Evolutionary conservation across 306 rosid genomes (phyloP).

Genomic region (Cucumis sativus): Cucumber_9930_V3 NC_026656.2:10826501-10827000

Average conservation of each 20-base stretch:
- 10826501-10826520: neutral
- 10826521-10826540: neutral
- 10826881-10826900: no score
- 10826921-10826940: no score
- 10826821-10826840: no score
- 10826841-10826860: no score
- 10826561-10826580: neutral
- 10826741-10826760: neutral
- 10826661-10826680: neutral
- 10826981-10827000: no score
- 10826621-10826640: neutral
- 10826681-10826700: neutral
- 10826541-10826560: neutral
- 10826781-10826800: neutral
- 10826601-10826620: neutral
- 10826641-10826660: neutral
- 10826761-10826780: neutral
- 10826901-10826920: no score
- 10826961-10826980: no score
- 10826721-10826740: neutral
- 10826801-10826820: no score
- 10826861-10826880: no score
- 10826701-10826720: neutral
- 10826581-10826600: neutral
- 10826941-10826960: no score